Evolutionary conservation across 2,329 filamentous ascomycete genomes (phyloP), one percentile per base, ranked within the genome.

Genomic region (Septoria petroselini): DNA sequence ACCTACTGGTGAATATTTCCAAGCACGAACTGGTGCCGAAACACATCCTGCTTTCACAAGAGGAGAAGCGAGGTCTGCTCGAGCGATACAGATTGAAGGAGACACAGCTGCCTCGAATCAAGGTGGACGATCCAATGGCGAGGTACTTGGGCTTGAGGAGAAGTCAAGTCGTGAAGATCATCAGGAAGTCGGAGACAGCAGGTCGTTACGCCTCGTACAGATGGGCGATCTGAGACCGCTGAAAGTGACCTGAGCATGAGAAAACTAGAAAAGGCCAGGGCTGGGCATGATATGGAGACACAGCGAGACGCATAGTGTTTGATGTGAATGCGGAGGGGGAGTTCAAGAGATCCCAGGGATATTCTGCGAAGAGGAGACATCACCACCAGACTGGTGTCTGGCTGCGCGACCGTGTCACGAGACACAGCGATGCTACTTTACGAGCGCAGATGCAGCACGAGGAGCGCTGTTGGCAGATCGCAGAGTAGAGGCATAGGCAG

Each of bases 101-200:
- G 78, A 96, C 89, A 7, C 93, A 98, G 75, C 76, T 98, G 66
- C 93, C 93, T 3, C 81, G 93, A 49, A 95, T 98, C 63, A 82
- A 95, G 70, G 81, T 87, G 59, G 88, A 87, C 60, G 93, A 98
- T 69, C 93, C 93, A 2, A 90, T 98, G 44, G 88, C 93, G 19
- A 84, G 86, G 63, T 98, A 97, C 70, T 75, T 96, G 48, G 93
- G 93, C 9, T 75, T 98, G 68, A 86, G 87, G 75, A 81, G 91
- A 67, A 90, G 91, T 3, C 88, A 96, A 72, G 91, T 98, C 2
- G 93, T 98, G 65, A 98, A 98, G 81, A 98, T 98, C 64, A 96
- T 98, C 64, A 80, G 93, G 59, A 91, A 86, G 70, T 91, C 85
- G 66, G 93, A 97, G 77, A 98, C 93, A 48, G 93, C 93, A 11